These are phyloP conservation scores for Hypsizygus marmoreus DNA, from an alignment of 768 basidiomycete species.

Conservation along the genomic window DNA sequence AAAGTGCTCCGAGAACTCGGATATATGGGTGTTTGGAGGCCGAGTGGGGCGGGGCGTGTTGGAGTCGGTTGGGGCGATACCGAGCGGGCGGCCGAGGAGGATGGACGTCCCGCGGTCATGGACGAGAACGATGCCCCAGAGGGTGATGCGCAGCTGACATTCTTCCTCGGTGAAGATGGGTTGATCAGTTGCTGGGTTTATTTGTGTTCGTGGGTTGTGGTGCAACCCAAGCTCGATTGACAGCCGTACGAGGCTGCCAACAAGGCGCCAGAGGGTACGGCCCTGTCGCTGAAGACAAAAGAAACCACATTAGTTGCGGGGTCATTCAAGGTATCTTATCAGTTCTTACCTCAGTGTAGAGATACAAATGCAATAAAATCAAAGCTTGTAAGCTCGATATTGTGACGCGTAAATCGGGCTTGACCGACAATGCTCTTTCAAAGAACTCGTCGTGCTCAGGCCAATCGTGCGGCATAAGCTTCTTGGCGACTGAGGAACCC, in stretches of 20 bases:
- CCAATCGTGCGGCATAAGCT: constrained; percentile 69
- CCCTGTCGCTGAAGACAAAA: constrained; percentile 69
- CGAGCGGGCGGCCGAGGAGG: constrained; percentile 82
- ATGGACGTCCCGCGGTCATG: constrained; percentile 90
- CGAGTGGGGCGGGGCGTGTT: constrained; percentile 76
- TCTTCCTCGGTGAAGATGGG: constrained; percentile 72
- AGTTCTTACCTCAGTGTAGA: constrained; percentile 76
- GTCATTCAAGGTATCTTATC: background rate
- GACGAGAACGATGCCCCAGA: constrained; percentile 82
- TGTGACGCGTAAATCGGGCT: constrained; percentile 82
- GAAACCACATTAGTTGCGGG: no score
- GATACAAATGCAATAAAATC: constrained; percentile 85
- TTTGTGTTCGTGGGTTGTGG: constrained; percentile 76
- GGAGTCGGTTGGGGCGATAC: constrained; percentile 79
- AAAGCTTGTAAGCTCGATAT: constrained; percentile 82
- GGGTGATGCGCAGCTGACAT: constrained; percentile 73
- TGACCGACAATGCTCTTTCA: constrained; percentile 72
- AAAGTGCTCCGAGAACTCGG: constrained; percentile 79
- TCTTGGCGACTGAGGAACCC: constrained; percentile 48
- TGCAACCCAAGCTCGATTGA: constrained; percentile 84
- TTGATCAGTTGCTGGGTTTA: constrained; percentile 39
- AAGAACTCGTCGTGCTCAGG: constrained; percentile 86
- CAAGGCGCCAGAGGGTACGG: constrained; percentile 86
- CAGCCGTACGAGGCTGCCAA: constrained; percentile 80
- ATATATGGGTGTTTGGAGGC: constrained; percentile 35